Evolutionary conservation across 495 filamentous ascomycete species (phyloP).

Genomic region (Xylaria sp.): DNA sequence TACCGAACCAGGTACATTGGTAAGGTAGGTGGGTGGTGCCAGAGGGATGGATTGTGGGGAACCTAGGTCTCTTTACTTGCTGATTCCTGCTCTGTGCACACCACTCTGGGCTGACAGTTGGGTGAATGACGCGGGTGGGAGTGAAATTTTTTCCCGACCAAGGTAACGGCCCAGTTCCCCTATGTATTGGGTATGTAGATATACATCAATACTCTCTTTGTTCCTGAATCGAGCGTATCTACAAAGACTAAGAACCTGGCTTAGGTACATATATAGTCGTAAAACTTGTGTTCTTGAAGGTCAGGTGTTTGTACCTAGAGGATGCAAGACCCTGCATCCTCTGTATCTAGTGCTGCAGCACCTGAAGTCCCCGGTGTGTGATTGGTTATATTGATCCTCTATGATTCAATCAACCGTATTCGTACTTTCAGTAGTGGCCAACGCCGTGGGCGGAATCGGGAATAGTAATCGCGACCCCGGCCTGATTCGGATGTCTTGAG

Average conservation of each 20-base stretch:
- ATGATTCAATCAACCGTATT: conserved; percentile 8
- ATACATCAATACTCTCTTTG: not conserved
- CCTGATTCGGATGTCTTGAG: conserved; percentile 1
- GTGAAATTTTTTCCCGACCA: not conserved
- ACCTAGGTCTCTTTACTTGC: not conserved
- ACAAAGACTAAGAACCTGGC: too few relatives aligned
- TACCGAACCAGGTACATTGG: not conserved
- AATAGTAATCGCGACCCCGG: conserved; percentile 5
- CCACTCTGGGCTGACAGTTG: conserved; percentile 18
- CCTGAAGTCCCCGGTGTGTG: not conserved
- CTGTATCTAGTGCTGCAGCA: not conserved
- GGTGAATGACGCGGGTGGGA: not conserved
- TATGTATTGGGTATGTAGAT: not conserved
- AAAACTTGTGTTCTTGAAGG: too few relatives aligned
- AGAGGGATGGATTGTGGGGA: conserved; percentile 1
- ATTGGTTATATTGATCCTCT: not conserved
- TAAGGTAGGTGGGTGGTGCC: not conserved
- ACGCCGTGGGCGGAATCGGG: not conserved
- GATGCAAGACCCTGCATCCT: conserved; percentile 9
- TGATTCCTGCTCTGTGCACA: not conserved
- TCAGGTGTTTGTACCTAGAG: not conserved
- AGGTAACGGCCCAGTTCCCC: not conserved
- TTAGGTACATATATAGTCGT: too few relatives aligned
- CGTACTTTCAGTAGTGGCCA: not conserved
- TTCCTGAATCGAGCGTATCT: not conserved